Conservation (phyloP, 495 filamentous ascomycete species). For the Aspergillus nanangensis region DNA sequence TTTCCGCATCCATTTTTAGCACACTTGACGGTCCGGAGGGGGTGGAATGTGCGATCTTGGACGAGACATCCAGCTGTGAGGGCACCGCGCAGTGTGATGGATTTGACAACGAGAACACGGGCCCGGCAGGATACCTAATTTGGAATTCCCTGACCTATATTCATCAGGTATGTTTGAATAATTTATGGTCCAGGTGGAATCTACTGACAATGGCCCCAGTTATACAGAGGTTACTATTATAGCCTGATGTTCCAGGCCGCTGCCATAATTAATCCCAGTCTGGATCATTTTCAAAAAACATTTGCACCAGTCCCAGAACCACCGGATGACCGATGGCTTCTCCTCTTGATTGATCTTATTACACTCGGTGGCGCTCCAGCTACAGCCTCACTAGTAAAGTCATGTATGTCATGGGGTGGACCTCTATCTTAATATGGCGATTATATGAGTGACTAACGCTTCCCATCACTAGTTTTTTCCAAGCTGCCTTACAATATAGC, state of each 20-base stretch:
- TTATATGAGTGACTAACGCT: too few species aligned
- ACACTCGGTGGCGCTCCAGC: constrained; percentile 14
- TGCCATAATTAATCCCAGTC: constrained; percentile 1
- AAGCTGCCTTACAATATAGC: not conserved
- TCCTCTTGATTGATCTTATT: constrained; percentile 20
- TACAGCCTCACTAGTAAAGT: constrained; percentile 19
- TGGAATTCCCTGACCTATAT: constrained; percentile 26
- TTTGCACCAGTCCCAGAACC: constrained; percentile 24
- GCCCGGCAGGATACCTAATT: constrained; percentile 22
- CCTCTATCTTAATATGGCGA: too few species aligned
- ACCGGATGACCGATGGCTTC: constrained; percentile 19
- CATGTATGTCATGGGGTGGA: too few species aligned
- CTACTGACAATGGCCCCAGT: too few species aligned
- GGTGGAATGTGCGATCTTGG: too few species aligned
- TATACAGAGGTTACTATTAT: constrained; percentile 9
- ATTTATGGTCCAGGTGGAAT: too few species aligned
- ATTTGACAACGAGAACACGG: constrained; percentile 5
- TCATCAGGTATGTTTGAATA: too few species aligned
- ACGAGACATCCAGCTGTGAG: too few species aligned
- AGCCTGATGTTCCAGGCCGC: constrained; percentile 1
- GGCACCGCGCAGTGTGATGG: too few species aligned
- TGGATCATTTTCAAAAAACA: constrained; percentile 19
- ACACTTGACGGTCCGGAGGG: too few species aligned
- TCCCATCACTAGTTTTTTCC: too few species aligned
- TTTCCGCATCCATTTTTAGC: too few species aligned